A percentile compares a stretch with the other conserved stretches of the same genome.
phyloP scores from a whole-genome alignment of 371 early-diverging fungal species.

The Chytridium lagenaria region DNA sequence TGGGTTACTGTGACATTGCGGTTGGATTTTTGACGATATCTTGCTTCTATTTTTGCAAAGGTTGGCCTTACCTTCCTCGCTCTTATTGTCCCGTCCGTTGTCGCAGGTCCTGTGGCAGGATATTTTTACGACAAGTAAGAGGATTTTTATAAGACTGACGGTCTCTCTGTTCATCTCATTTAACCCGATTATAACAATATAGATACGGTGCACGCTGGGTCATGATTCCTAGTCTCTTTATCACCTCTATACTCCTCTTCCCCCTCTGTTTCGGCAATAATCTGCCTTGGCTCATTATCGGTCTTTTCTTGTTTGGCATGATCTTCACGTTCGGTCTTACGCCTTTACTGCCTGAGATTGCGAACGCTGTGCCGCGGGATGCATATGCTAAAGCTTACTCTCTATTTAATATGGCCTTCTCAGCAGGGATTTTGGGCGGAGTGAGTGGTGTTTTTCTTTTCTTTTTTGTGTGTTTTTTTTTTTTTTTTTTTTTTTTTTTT shows the following conservation, averaged over 20 bases:
- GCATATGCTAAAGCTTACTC: slow-evolving; percentile 21
- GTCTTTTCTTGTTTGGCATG: slow-evolving; percentile 2
- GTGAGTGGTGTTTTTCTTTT: neutral
- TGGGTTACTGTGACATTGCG: neutral
- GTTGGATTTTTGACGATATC: no score
- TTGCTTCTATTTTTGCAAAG: no score
- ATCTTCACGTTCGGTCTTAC: slow-evolving; percentile 6
- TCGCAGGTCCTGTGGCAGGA: slow-evolving; percentile 67
- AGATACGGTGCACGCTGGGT: slow-evolving; percentile 45
- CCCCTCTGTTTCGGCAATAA: neutral
- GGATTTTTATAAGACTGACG: no score
- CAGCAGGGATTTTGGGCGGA: slow-evolving; percentile 5
- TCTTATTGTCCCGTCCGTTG: slow-evolving; percentile 66
- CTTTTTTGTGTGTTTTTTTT: neutral
- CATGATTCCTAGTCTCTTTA: neutral
- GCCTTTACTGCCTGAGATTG: slow-evolving; percentile 21
- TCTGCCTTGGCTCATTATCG: neutral
- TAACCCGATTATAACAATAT: no score
- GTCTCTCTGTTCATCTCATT: no score
- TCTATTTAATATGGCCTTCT: slow-evolving; percentile 12
- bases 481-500: neutral
- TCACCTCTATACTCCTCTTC: neutral
- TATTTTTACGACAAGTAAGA: slow-evolving; percentile 62
- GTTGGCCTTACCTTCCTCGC: slow-evolving; percentile 68
- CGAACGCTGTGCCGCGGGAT: neutral